Conservation (phyloP, 2,329 filamentous ascomycete genomes). For the Ophiobolus disseminans region DNA sequence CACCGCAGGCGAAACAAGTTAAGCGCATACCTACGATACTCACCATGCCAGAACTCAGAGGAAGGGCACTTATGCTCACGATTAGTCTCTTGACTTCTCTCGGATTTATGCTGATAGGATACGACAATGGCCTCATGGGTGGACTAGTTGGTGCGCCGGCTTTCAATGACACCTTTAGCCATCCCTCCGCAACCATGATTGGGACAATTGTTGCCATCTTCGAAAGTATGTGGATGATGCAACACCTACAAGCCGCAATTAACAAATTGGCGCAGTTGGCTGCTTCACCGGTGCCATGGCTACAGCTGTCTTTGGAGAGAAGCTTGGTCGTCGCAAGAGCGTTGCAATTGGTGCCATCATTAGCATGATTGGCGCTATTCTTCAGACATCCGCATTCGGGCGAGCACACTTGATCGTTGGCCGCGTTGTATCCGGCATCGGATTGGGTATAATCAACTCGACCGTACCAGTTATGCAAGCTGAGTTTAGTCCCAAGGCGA, state of each 20-base stretch:
- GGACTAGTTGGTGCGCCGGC: slow-evolving; percentile 69
- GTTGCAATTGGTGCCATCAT: slow-evolving; percentile 21
- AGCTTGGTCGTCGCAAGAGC: slow-evolving; percentile 55
- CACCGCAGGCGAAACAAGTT: background rate
- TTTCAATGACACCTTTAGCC: slow-evolving; percentile 53
- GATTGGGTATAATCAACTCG: slow-evolving; percentile 29
- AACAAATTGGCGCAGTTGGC: slow-evolving; percentile 38
- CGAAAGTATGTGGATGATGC: slow-evolving; percentile 13
- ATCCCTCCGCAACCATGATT: slow-evolving; percentile 25
- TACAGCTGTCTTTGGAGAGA: slow-evolving; percentile 58
- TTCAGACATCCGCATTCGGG: slow-evolving; percentile 19
- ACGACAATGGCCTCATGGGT: slow-evolving; percentile 74
- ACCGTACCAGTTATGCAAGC: slow-evolving; percentile 24
- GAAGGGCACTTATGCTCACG: slow-evolving; percentile 23
- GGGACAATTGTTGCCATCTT: slow-evolving; percentile 28
- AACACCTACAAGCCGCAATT: background rate
- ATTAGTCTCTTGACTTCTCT: slow-evolving; percentile 25
- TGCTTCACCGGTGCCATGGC: slow-evolving; percentile 50
- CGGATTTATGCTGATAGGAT: slow-evolving; percentile 53
- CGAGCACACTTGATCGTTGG: slow-evolving; percentile 25
- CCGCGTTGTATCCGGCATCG: slow-evolving; percentile 37
- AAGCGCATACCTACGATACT: background rate
- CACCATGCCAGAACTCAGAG: slow-evolving; percentile 24
- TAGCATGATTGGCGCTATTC: slow-evolving; percentile 19
- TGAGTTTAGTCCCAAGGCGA: slow-evolving; percentile 25